phyloP scores from a whole-genome alignment of 2,329 filamentous ascomycete species.

The Metarhizium album region DNA sequence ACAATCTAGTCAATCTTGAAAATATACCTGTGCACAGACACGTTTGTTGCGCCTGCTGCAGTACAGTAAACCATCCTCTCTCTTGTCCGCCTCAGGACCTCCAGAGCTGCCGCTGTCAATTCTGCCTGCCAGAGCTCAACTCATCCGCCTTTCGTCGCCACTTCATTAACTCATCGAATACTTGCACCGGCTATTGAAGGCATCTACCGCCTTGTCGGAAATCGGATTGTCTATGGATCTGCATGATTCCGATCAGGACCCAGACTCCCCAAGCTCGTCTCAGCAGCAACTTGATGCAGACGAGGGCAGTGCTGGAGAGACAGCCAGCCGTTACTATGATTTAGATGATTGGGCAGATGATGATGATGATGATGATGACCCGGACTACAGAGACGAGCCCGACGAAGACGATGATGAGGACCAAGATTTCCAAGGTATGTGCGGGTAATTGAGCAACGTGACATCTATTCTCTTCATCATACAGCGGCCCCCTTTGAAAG shows the following conservation, averaged over 20 bases:
- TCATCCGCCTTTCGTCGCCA: neutral
- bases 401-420: conserved; percentile 12
- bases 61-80: too few species aligned
- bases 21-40: too few species aligned
- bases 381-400: conserved; percentile 12
- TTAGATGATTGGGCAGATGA: conserved; percentile 3
- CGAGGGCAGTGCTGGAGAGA: conserved; percentile 13
- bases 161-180: neutral
- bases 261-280: neutral
- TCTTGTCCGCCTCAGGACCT: too few species aligned
- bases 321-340: conserved; percentile 13
- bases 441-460: neutral
- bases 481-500: neutral
- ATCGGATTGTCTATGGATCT: neutral
- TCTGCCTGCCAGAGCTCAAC: too few species aligned
- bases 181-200: neutral
- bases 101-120: too few species aligned
- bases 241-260: neutral
- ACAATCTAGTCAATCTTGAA: too few species aligned
- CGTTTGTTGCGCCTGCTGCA: too few species aligned
- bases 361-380: conserved; percentile 8
- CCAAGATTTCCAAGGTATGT: conserved; percentile 12
- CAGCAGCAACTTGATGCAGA: neutral
- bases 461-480: neutral
- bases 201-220: neutral